Base-by-base conservation (phyloP, 73 alveolate species). In the Stentor coeruleus region DNA sequence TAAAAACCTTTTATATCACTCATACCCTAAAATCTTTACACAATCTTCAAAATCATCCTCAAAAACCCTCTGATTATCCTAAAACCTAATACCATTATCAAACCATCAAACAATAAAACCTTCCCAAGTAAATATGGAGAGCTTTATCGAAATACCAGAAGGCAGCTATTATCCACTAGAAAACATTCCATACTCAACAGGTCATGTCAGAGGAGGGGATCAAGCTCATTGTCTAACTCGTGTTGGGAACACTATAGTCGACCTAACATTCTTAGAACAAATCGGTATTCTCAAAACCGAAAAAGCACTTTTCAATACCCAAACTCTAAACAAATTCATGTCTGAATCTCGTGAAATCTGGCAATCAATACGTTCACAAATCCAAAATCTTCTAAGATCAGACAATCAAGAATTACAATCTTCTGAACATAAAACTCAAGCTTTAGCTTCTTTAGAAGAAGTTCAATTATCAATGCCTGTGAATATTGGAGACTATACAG, bases 401-500 rank as follows among this genome's bases (percentile, higher is more conserved):
- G 84, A 76, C 4, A 73, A 86, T 3, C 77, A 49, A 28, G 58
- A 57, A 33, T 2, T 59, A 2, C 86, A 58, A 58, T 60, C 58
- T 73, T 14, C 77, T 30, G 82, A 57, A 20, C 36, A 38, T 6
- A 39, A 59, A 80, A 59, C 49, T 0, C 3, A 81, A 49, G 85
- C 58, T 1, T 35, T 84, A 57, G 77, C 83, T 75, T 66, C 58
- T 3, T 55, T 37, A 38, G 74, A 87, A 74, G 84, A 73, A 20
- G 95, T 89, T 14, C 58, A 85, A 74, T 87, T 91, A 95, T 87
- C 81, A 49, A 58, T 94, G 66, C 99, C 99, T 11, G 97, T 93
- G 33, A 77, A 88, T 73, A 93, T 96, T 77, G 96, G 99, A 72
- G 99, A 96, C 85, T 96, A 96, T 89, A 94, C 99, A 3, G 99